Conservation (phyloP, 345 rosid species). For the Lepidium sativum region DNA sequence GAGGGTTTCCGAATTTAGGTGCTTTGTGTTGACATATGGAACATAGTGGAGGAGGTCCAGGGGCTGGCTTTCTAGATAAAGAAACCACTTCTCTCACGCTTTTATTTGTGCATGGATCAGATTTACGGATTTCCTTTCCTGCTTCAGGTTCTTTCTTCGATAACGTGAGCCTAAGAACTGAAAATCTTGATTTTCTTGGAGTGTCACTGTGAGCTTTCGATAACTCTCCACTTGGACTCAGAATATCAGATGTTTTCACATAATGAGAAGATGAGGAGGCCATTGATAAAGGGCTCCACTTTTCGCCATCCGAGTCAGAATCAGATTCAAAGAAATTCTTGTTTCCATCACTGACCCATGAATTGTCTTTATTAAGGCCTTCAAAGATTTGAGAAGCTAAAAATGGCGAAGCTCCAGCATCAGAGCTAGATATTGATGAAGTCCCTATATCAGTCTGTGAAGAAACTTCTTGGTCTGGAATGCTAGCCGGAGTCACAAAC, state of each 20-base stretch:
- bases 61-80: constrained; percentile 61
- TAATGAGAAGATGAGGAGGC: constrained; percentile 33
- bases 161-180: constrained; percentile 40
- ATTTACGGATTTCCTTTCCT: constrained; percentile 32
- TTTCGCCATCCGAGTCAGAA: constrained; percentile 61
- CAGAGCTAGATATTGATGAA: constrained; percentile 88
- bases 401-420: constrained; percentile 79
- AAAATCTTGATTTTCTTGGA: constrained; percentile 34
- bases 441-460: constrained; percentile 64
- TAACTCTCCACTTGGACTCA: constrained; percentile 40
- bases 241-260: constrained; percentile 31
- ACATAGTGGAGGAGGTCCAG: constrained; percentile 94
- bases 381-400: constrained; percentile 39
- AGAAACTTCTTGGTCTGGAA: constrained; percentile 83
- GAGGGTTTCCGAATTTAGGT: constrained; percentile 92
- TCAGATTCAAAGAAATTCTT: constrained; percentile 46
- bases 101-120: constrained; percentile 53
- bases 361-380: constrained; percentile 47
- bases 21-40: constrained; percentile 89
- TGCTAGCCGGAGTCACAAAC: constrained; percentile 83
- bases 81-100: constrained; percentile 89
- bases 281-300: constrained; percentile 39
- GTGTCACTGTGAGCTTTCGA: constrained; percentile 27
- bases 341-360: constrained; percentile 36
- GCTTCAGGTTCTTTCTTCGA: constrained; percentile 45